phyloP scores from a whole-genome alignment of 805 yeast genomes.

The Vanderwaltozyma tropicalis region DNA sequence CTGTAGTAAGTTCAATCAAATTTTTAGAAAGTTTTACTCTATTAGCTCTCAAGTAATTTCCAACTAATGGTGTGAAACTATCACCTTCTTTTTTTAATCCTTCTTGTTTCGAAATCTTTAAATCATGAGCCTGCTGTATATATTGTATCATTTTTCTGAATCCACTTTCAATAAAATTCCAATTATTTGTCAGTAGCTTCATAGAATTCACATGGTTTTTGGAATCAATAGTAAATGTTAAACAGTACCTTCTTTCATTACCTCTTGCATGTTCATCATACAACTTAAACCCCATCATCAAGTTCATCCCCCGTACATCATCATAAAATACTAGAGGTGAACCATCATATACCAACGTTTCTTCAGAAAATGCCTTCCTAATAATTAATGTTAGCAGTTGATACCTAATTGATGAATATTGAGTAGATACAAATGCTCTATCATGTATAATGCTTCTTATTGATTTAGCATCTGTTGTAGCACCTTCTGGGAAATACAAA shows the following conservation, averaged over 20 bases:
- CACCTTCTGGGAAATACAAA: constrained; percentile 37
- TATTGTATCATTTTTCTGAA: constrained; percentile 32
- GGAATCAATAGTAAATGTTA: constrained; percentile 46
- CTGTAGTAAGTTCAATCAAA: constrained; percentile 45
- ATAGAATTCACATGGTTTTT: constrained; percentile 31
- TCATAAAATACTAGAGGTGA: constrained; percentile 60
- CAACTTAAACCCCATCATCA: constrained; percentile 50
- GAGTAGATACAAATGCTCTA: constrained; percentile 40
- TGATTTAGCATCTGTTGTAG: constrained; percentile 16
- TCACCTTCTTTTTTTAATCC: constrained; percentile 34
- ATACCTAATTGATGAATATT: constrained; percentile 47
- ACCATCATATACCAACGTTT: constrained; percentile 47
- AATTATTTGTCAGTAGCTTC: constrained; percentile 36
- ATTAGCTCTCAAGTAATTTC: constrained; percentile 45
- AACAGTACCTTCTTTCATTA: constrained; percentile 55
- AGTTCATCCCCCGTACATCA: constrained; percentile 46
- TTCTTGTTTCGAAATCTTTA: constrained; percentile 19
- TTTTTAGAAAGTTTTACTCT: constrained; percentile 45
- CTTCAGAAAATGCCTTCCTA: constrained; percentile 56
- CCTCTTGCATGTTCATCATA: constrained; percentile 62
- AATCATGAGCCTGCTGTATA: constrained; percentile 27
- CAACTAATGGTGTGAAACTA: constrained; percentile 16
- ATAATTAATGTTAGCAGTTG: constrained; percentile 49
- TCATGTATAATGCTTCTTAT: constrained; percentile 23
- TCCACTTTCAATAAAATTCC: constrained; percentile 40